Conservation (phyloP, 495 filamentous ascomycete species). For the Aspergillus cavernicola region DNA sequence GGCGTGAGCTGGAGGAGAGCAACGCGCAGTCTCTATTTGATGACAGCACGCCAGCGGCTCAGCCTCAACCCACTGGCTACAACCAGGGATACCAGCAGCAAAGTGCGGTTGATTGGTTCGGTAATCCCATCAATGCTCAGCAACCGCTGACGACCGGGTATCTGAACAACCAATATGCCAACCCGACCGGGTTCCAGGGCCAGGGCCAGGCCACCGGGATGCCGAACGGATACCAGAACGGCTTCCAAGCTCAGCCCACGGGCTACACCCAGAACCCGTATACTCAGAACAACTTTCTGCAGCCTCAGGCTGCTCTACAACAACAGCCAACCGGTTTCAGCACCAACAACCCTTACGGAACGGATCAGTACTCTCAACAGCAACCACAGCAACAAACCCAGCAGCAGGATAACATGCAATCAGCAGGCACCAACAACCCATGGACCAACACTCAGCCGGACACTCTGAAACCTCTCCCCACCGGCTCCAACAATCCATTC, state of each 20-base stretch:
- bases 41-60: conserved; percentile 56
- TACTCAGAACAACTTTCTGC: conserved; percentile 50
- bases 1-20: conserved; percentile 82
- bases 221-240: conserved; percentile 62
- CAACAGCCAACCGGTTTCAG: conserved; percentile 71
- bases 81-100: conserved; percentile 98
- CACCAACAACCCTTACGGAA: conserved; percentile 66
- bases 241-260: conserved; percentile 60
- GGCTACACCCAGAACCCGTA: conserved; percentile 58
- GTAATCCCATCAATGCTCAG: conserved; percentile 79
- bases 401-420: conserved; percentile 54
- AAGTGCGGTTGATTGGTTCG: conserved; percentile 90
- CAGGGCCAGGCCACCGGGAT: conserved; percentile 63
- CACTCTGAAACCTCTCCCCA: conserved; percentile 53
- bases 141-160: conserved; percentile 78
- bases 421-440: conserved; percentile 84
- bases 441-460: conserved; percentile 46
- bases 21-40: conserved; percentile 88
- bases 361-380: conserved; percentile 42
- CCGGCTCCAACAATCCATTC: conserved; percentile 97
- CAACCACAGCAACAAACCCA: conserved; percentile 44
- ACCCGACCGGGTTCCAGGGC: conserved; percentile 59
- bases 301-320: conserved; percentile 52
- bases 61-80: conserved; percentile 78
- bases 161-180: conserved; percentile 79